phyloP scores from a whole-genome alignment of 345 rosid species.

The Cardiospermum halicacabum region DNA sequence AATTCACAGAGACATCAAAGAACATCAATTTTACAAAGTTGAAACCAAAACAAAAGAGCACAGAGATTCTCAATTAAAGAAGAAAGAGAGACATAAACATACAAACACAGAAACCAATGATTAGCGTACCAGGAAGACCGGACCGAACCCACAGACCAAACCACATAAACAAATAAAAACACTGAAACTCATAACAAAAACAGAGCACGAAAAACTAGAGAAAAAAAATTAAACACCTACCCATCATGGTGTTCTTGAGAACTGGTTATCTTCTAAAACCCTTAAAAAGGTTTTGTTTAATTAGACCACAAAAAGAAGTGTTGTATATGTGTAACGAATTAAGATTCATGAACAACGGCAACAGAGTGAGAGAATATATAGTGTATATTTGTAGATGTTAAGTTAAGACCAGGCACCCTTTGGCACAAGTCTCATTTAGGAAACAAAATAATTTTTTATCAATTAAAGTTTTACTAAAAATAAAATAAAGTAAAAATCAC shows the following conservation, averaged over 20 bases:
- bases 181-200: slow-evolving; percentile 16
- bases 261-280: slow-evolving; percentile 18
- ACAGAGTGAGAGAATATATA: slow-evolving; percentile 19
- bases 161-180: not conserved
- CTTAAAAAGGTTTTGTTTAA: slow-evolving; percentile 15
- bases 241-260: slow-evolving; percentile 39
- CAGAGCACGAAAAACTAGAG: slow-evolving; percentile 16
- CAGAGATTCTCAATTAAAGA: slow-evolving; percentile 13
- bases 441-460: slow-evolving; percentile 17
- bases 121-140: not conserved
- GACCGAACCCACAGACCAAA: too few relatives aligned
- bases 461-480: not conserved
- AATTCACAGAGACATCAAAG: slow-evolving; percentile 14
- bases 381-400: too few relatives aligned
- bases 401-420: too few relatives aligned
- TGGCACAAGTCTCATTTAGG: too few relatives aligned
- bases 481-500: not conserved
- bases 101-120: slow-evolving; percentile 8
- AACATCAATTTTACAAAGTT: not conserved
- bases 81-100: not conserved
- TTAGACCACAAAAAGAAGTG: slow-evolving; percentile 14
- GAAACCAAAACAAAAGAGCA: slow-evolving; percentile 19
- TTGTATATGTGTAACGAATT: not conserved
- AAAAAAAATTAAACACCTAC: slow-evolving; percentile 31
- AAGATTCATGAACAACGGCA: slow-evolving; percentile 9